Evolutionary conservation across 2,329 filamentous ascomycete genomes (phyloP).

Genomic region (Cordyceps cateniannulata): DNA sequence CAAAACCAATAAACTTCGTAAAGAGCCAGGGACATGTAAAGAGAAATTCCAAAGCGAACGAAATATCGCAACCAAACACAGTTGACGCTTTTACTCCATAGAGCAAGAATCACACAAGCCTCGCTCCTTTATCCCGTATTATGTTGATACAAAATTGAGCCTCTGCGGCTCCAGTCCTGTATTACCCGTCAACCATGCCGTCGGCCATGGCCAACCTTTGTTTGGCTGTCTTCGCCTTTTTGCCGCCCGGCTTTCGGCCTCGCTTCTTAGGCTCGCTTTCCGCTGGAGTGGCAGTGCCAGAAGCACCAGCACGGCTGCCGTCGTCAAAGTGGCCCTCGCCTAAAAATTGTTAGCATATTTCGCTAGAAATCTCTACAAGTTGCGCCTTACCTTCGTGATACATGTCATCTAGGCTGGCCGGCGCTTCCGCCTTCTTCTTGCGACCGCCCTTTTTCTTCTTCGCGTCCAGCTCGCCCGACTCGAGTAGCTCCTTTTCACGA

Average conservation of each 20-base stretch:
- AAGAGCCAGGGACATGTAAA: background rate
- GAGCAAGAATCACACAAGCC: slow-evolving; percentile 4
- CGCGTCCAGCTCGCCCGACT: slow-evolving; percentile 62
- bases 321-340: slow-evolving; percentile 97
- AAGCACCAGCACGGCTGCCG: slow-evolving; percentile 59
- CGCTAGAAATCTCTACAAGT: background rate
- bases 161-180: background rate
- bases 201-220: slow-evolving; percentile 63
- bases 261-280: slow-evolving; percentile 45
- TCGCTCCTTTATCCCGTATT: slow-evolving; percentile 4
- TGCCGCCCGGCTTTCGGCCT: slow-evolving; percentile 51
- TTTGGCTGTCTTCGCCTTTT: slow-evolving; percentile 61
- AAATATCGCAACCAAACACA: background rate
- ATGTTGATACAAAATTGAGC: slow-evolving; percentile 13
- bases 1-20: background rate
- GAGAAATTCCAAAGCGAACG: background rate
- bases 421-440: slow-evolving; percentile 46
- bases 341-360: slow-evolving; percentile 34
- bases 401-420: slow-evolving; percentile 84
- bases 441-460: slow-evolving; percentile 56
- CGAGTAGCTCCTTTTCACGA: slow-evolving; percentile 80
- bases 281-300: slow-evolving; percentile 78
- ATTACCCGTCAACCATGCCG: slow-evolving; percentile 34
- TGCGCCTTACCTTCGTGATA: slow-evolving; percentile 87
- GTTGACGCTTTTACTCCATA: slow-evolving; percentile 6